Evolutionary conservation across 345 rosid species (phyloP).

Genomic region (Euphorbia pulcherrima): DNA sequence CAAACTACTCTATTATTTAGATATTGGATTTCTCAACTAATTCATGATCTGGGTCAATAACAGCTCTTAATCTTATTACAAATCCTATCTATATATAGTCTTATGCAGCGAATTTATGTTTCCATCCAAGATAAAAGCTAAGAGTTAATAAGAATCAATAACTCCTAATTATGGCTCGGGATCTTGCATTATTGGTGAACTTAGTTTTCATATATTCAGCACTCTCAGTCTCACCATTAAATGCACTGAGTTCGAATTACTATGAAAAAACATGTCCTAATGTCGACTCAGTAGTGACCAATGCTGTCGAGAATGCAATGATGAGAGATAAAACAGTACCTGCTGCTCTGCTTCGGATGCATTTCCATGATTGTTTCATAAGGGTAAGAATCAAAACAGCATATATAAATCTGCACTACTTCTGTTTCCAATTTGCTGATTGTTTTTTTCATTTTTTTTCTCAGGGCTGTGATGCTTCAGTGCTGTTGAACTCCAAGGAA

Average conservation of each 20-base stretch:
- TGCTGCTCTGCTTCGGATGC: conserved; percentile 48
- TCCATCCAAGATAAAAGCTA: conserved; percentile 7
- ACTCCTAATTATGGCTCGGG: conserved; percentile 23
- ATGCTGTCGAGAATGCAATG: conserved; percentile 31
- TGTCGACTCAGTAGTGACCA: conserved; percentile 28
- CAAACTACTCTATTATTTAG: conserved; percentile 1
- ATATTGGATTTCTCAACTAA: conserved; percentile 1
- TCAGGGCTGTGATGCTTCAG: conserved; percentile 47
- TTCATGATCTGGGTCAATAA: conserved; percentile 6
- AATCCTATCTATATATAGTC: conserved; percentile 12
- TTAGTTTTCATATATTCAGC: conserved; percentile 23
- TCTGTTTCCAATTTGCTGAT: neutral
- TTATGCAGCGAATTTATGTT: neutral
- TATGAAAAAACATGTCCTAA: conserved; percentile 44
- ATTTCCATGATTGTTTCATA: conserved; percentile 49
- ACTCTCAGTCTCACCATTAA: conserved; percentile 12
- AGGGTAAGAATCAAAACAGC: conserved; percentile 25
- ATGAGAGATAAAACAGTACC: conserved; percentile 37
- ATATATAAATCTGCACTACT: neutral
- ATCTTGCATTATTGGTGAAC: conserved; percentile 18
- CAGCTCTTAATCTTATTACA: neutral
- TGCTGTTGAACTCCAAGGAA: conserved; percentile 35
- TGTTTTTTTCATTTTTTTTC: neutral
- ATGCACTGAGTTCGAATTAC: conserved; percentile 39
- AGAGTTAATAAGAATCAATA: neutral